Percentiles rank a stretch among this genome's conserved stretches.
Evolutionary conservation across 2,329 filamentous ascomycete genomes (phyloP).

Genomic region (Fusarium sp.): DNA sequence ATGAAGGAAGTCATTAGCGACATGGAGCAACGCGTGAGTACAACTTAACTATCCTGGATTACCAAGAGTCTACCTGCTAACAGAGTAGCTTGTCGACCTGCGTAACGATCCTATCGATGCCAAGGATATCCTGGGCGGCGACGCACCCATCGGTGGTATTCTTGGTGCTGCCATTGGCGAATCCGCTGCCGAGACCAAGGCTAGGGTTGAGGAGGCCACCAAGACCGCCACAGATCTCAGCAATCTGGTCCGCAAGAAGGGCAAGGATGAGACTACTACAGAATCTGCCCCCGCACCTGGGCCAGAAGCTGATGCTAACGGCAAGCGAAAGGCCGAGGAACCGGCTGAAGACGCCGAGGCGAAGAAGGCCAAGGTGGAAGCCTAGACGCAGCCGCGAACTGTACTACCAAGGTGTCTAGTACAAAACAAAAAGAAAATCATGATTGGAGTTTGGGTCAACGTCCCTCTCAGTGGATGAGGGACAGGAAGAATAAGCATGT

Average conservation of each 20-base stretch:
- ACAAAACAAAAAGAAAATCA: neutral
- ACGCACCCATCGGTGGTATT: slow-evolving; percentile 64
- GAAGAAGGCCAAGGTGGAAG: slow-evolving; percentile 53
- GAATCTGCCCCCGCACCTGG: slow-evolving; percentile 8
- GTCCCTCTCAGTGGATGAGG: neutral
- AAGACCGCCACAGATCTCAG: slow-evolving; percentile 79
- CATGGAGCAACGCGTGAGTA: slow-evolving; percentile 77
- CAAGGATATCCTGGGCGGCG: slow-evolving; percentile 52
- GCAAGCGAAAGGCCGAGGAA: slow-evolving; percentile 52
- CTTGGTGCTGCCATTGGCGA: slow-evolving; percentile 73
- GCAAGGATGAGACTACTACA: slow-evolving; percentile 45
- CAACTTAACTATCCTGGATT: slow-evolving; percentile 1
- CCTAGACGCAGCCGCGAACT: slow-evolving; percentile 13
- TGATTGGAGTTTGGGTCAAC: slow-evolving; percentile 28
- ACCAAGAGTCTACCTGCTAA: neutral
- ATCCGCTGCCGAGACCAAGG: slow-evolving; percentile 68
- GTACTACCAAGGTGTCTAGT: neutral
- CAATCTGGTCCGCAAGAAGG: slow-evolving; percentile 80
- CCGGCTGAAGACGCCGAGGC: slow-evolving; percentile 44
- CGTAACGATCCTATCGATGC: slow-evolving; percentile 66
- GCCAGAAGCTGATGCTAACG: slow-evolving; percentile 51
- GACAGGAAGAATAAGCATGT: neutral
- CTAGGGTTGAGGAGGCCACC: slow-evolving; percentile 76
- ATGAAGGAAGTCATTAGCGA: slow-evolving; percentile 83
- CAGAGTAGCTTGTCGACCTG: slow-evolving; percentile 71